Conservation (phyloP, 805 yeast species). For the Kodamaea jinghongensis region DNA sequence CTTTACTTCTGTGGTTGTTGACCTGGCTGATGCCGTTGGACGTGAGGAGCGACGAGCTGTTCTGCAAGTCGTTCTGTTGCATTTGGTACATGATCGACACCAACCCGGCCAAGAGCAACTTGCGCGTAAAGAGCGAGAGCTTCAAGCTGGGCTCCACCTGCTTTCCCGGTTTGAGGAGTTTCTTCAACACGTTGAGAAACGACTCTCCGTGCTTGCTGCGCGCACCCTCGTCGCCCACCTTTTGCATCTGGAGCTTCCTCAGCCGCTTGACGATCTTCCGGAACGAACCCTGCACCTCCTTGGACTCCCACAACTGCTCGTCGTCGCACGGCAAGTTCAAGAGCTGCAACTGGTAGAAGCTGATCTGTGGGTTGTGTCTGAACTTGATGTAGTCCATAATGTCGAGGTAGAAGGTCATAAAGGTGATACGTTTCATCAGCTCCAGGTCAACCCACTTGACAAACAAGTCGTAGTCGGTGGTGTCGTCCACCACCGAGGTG, state of each 20-base stretch:
- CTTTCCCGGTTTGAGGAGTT: conserved; percentile 52
- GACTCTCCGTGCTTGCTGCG: conserved; percentile 20
- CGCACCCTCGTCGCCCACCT: conserved; percentile 1
- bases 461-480: conserved; percentile 35
- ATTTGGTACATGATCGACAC: conserved; percentile 66
- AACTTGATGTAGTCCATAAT: conserved; percentile 74
- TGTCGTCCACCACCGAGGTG: conserved; percentile 13
- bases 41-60: conserved; percentile 36
- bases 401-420: conserved; percentile 80
- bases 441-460: conserved; percentile 80
- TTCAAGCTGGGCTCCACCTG: conserved; percentile 31
- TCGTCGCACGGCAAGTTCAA: conserved; percentile 43
- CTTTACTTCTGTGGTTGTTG: conserved; percentile 33
- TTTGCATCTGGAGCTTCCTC: conserved; percentile 21
- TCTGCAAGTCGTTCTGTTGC: conserved; percentile 68
- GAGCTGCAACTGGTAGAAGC: conserved; percentile 38
- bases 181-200: conserved; percentile 58
- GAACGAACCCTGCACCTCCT: conserved; percentile 39
- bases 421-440: conserved; percentile 71
- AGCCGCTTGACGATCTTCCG: conserved; percentile 37
- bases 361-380: conserved; percentile 59
- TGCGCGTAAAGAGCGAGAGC: conserved; percentile 55
- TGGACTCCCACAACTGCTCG: conserved; percentile 37
- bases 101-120: conserved; percentile 64
- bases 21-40: conserved; percentile 15